phyloP scores from a whole-genome alignment of 2,329 filamentous ascomycete genomes.

The Exophiala alcalophila region DNA sequence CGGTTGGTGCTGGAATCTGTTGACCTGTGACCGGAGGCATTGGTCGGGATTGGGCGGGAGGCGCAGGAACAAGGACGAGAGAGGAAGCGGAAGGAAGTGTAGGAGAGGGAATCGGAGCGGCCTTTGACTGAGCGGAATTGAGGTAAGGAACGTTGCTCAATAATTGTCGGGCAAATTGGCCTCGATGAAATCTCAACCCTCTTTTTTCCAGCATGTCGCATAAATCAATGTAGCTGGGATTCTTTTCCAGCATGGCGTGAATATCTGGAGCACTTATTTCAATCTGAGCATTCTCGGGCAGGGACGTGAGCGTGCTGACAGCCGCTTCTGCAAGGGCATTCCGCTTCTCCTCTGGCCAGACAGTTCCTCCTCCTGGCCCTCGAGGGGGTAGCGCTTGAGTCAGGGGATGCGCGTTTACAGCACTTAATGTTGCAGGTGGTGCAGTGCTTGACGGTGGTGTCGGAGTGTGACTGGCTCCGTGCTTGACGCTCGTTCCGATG shows the following conservation, averaged over 20 bases:
- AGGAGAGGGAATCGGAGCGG: no score
- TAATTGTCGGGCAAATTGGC: constrained; percentile 53
- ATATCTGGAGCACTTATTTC: constrained; percentile 42
- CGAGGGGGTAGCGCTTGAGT: constrained; percentile 12
- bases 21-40: background rate
- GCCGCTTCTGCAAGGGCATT: constrained; percentile 51
- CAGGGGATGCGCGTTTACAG: background rate
- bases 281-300: constrained; percentile 43
- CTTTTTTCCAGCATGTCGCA: constrained; percentile 53
- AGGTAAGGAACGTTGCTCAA: constrained; percentile 35
- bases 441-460: no score
- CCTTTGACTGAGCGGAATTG: no score
- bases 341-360: constrained; percentile 52
- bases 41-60: background rate
- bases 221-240: constrained; percentile 55
- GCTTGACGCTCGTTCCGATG: no score
- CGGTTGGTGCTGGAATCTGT: no score
- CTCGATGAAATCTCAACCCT: constrained; percentile 51
- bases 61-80: no score
- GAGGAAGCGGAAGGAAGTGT: no score
- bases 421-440: background rate
- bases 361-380: constrained; percentile 32
- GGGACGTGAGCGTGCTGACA: constrained; percentile 44
- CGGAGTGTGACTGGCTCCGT: no score
- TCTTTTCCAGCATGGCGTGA: constrained; percentile 48